Base-by-base conservation (phyloP, 257 asterid species). In the Asclepias syriaca region DNA sequence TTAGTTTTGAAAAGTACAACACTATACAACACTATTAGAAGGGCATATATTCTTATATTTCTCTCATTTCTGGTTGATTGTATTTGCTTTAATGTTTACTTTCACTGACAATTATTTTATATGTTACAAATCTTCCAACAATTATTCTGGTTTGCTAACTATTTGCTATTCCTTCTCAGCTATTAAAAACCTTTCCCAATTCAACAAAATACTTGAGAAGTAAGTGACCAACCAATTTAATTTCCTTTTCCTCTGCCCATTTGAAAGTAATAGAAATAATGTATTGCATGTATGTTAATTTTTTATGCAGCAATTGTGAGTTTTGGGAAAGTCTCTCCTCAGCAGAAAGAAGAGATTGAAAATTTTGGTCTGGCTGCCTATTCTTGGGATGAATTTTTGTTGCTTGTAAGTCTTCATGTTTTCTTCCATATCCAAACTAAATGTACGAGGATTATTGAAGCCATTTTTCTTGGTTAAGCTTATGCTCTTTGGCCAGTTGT, bases 331-430 rank as follows among this genome's bases (percentile, higher is more conserved):
- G 93, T 85, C 72, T 81, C 80, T 74, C 75, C 97, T 66, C 80
- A 86, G 51, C 96, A 89, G 78, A 93, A 88, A 83, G 91, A 89
- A 51, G 94, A 86, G 75, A 81, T 77, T 67, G 91, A 82, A 75
- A 86, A 89, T 21, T 80, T 63, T 81, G 96, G 88, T 46, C 85
- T 81, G 75, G 69, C 84, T 69, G 82, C 85, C 49, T 84, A 85
- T 89, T 81, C 97, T 65, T 93, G 98, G 98, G 86, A 86, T 69
- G 92, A 93, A 46, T 90, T 90, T 83, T 68, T 90, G 77, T 82
- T 82, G 76, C 46, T 84, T 89, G 98, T 94, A 81, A 81, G 95
- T 77, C 76, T 21, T 34, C 37, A 5, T 49, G 5, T 73, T 64
- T 27, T 64, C 22, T 64, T 58, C 18, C 37, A 58, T 19, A n/a